Base-by-base conservation (phyloP, 2,329 filamentous ascomycete species). In the Aspergillus eucalypticola region DNA sequence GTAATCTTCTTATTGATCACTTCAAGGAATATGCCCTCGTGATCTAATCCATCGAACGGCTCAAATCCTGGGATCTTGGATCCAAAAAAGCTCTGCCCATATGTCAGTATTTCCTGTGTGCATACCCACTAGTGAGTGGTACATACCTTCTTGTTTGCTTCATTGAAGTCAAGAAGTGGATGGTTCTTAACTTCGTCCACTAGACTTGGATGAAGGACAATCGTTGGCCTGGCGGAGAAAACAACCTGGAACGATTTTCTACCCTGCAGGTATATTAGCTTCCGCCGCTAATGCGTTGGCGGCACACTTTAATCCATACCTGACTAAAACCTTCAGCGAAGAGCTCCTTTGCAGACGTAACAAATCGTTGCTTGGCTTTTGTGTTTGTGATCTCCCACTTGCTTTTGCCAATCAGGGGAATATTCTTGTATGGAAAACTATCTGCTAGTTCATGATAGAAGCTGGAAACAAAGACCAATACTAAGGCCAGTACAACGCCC, bases 131-230 rank as follows among this genome's bases (percentile, higher is more conserved):
- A 10, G 23, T 13, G 6, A 44, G 11, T n/a, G 13, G n/a, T 19
- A 21, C 35, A 38, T 48, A 59, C 71, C 63, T 69, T 73, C 38
- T 55, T 60, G 44, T 61, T 65, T 1, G 71, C 68, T 17, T 64
- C 63, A 3, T 66, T 52, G 53, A 74, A 74, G 56, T 59, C 56
- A 19, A 75, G 57, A 49, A 73, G 35, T 5, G 72, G 71, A 42
- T 75, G 62, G 48, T 60, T 71, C 56, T 75, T 75, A 60, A 75
- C 62, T 60, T 75, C 73, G 55, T 75, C 63, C 8, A 74, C 60
- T 54, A 68, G 73, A 21, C 64, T 67, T 3, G 69, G 71, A 35
- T 74, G 70, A 55, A 75, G 58, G 44, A 75, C 60, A 23, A 75
- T 66, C 29, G 72, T 60, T 6, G 67, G 66, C 10, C 55, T 52